phyloP scores from a whole-genome alignment of 2,329 filamentous ascomycete species.

The Cercospora zeina region DNA sequence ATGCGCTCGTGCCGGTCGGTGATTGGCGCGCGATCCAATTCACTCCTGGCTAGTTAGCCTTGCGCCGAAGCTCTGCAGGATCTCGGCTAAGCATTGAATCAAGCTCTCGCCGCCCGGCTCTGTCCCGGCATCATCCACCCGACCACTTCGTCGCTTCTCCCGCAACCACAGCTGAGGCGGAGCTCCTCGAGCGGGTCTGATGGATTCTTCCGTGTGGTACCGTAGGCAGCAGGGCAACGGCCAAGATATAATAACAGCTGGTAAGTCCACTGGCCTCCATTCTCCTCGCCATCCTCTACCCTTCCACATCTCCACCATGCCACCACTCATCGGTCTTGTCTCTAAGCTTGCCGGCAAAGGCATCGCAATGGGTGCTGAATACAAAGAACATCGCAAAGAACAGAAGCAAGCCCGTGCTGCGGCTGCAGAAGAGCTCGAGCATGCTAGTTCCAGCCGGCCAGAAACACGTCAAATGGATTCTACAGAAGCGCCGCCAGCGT shows the following conservation, averaged over 20 bases:
- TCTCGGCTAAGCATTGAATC: slow-evolving; percentile 4
- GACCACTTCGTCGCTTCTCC: background rate
- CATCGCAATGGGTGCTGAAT: slow-evolving; percentile 36
- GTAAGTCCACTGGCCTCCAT: background rate
- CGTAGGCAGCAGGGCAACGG: background rate
- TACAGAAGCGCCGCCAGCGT: slow-evolving; percentile 19
- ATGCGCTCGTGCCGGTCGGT: slow-evolving; percentile 1
- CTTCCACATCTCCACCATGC: background rate
- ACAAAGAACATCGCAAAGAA: slow-evolving; percentile 35
- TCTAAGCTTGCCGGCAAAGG: slow-evolving; percentile 29
- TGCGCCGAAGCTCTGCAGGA: background rate
- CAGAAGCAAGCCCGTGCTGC: slow-evolving; percentile 25
- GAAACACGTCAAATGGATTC: background rate
- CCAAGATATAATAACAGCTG: background rate
- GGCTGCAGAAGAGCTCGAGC: slow-evolving; percentile 19
- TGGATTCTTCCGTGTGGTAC: background rate
- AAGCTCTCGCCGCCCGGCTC: background rate
- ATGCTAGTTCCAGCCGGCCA: background rate
- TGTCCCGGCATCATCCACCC: slow-evolving; percentile 6
- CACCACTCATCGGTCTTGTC: background rate
- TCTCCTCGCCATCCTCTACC: background rate
- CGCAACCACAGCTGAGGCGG: background rate
- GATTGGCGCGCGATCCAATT: slow-evolving; percentile 10
- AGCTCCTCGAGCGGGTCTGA: background rate
- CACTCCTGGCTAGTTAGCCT: slow-evolving; percentile 1